These are phyloP conservation scores for Sequoiadendron giganteum DNA, from an alignment of 75 land plant genomes.

Conservation along the genomic window DNA sequence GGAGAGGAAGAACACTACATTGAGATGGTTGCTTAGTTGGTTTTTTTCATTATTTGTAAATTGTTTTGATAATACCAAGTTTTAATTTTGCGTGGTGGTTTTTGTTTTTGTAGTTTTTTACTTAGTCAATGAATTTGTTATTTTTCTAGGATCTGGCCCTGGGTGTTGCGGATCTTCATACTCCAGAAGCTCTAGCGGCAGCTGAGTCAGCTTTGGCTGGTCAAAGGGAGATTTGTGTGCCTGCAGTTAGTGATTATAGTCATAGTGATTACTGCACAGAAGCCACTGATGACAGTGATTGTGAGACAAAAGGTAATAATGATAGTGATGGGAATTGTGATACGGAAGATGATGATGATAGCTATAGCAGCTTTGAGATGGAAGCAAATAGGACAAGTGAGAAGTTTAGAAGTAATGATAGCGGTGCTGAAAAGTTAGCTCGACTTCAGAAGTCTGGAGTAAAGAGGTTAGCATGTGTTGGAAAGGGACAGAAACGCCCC, in stretches of 20 bases:
- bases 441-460: background rate
- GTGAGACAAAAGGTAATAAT: background rate
- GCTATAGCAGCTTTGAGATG: background rate
- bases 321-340: slow-evolving; percentile 16
- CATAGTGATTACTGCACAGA: slow-evolving; percentile 7
- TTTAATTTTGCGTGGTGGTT: background rate
- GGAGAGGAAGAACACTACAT: slow-evolving; percentile 66
- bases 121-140: background rate
- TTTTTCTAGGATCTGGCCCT: slow-evolving; percentile 64
- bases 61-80: background rate
- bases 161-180: slow-evolving; percentile 78
- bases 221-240: slow-evolving; percentile 12
- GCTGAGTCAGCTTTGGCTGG: slow-evolving; percentile 65
- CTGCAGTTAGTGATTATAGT: background rate
- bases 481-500: slow-evolving; percentile 22
- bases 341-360: slow-evolving; percentile 2
- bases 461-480: background rate
- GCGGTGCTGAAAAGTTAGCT: background rate
- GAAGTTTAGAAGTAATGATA: background rate
- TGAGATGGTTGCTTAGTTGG: slow-evolving; percentile 57
- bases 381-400: background rate
- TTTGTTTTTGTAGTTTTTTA: background rate
- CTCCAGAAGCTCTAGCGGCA: slow-evolving; percentile 72
- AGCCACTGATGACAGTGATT: slow-evolving; percentile 27
- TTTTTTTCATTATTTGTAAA: slow-evolving; percentile 5